Evolutionary conservation across 495 filamentous ascomycete species (phyloP), one percentile per base, ranked within the genome.

Genomic region (Cryomyces minteri): DNA sequence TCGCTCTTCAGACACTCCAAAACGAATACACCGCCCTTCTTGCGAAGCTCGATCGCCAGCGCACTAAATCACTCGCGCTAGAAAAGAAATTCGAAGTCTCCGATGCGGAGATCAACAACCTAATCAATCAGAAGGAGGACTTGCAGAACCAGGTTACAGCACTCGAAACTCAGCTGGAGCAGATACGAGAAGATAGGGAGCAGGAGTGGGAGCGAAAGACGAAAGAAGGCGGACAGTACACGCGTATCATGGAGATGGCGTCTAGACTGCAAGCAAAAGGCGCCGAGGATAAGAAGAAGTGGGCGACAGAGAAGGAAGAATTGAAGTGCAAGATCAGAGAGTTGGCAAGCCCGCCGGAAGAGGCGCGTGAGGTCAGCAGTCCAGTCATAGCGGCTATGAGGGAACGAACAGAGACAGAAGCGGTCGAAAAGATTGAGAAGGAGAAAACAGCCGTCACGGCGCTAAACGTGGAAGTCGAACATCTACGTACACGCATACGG

Each of bases 81-180:
- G 67, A 69, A 45, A 67, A 64, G 48, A 69, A 71, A 46, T 65
- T 62, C 32, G 53, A 56, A 12, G 66, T 65, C n/a, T 62, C 61
- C 6, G 66, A 69, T 42, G 54, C 55, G 5, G 67, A 69, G 49
- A 62, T 71, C 49, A 69, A 66, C 48, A 62, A 47, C 32, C 58
- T 71, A 9, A 61, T 63, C 5, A 60, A 67, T 47, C 63, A 67
- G 48, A 62, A 59, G 40, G 52, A 62, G 37, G 60, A 58, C 18
- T 42, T 71, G 29, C 58, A 62, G 31, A 40, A 53, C 9, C 61
- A 69, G 45, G 54, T 67, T 31, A 47, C 56, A 8, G 51, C 48
- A 5, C 47, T 69, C n/a, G 62, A 71, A 45, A 45, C 37, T 11
- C 59, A 66, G 47, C 54, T 66, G 4, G 60, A 66, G 29, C 64